Evolutionary conservation across 23 red algal species (phyloP), one percentile per base, ranked within the genome.

Genomic region (Gracilariopsis chorda): DNA sequence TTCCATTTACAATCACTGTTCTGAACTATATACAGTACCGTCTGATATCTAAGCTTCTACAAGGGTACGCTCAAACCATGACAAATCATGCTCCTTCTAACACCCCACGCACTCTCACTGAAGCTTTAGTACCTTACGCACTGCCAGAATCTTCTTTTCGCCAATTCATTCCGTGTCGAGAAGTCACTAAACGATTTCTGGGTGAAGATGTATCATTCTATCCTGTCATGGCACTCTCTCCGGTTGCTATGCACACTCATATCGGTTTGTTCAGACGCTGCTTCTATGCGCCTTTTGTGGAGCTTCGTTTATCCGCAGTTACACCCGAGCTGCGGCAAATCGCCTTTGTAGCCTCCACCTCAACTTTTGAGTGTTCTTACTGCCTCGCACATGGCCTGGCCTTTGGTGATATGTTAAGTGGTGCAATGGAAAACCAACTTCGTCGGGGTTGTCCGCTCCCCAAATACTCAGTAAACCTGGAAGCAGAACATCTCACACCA

Each of bases 331-430:
- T 88, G 41, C 63, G 61, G 25, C 83, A 63, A 32, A 33, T 52
- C 57, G 63, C 62, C 42, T 88, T 88, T 55, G 41, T 88, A 41
- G 41, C 67, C 17, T 58, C 83, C 3, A 74, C 59, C 7, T 44
- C 34, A 37, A 55, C 63, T 45, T 88, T 88, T 53, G 48, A 70
- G 13, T 88, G 83, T 63, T 17, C 57, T 63, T 88, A 88, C 63
- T 88, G 83, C 62, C 63, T 63, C 62, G 83, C 62, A 41, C 83
- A 88, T 34, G 83, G 57, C 16, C 67, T 43, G 28, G 49, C 33
- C 3, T 52, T 88, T 39, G 83, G 83, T 34, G 62, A 88, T 53
- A 44, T 88, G 17, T 16, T 88, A 17, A 39, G 61, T 49, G 83
- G 83, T 46, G 25, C 30, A 49, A 14, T 88, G 21, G 28, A 19